Conservation (phyloP, 2,329 filamentous ascomycete species). For the Thelonectria discophora region DNA sequence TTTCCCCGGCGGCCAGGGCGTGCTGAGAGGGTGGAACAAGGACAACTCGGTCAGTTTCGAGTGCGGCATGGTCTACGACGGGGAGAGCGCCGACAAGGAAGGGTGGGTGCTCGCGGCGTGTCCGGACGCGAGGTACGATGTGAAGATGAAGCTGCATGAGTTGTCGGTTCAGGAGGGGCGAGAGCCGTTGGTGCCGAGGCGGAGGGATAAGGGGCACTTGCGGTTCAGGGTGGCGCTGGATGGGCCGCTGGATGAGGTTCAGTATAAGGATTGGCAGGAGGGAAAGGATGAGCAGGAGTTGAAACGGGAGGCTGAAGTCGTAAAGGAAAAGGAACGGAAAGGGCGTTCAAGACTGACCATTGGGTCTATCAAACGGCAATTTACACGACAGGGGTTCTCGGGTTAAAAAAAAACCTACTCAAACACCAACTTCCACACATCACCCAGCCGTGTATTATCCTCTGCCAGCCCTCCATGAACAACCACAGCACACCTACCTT, state of each 20-base stretch:
- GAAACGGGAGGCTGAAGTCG: neutral
- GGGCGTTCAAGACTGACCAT: too few relatives aligned
- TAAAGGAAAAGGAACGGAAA: too few relatives aligned
- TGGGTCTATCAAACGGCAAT: too few relatives aligned
- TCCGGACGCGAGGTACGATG: neutral
- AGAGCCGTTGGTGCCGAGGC: neutral
- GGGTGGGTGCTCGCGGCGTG: conserved; percentile 6
- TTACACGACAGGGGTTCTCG: too few relatives aligned
- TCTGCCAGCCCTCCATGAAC: conserved; percentile 52
- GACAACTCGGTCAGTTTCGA: conserved; percentile 9
- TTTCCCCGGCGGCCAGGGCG: neutral
- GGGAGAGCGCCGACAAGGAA: neutral
- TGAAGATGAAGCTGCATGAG: conserved; percentile 7
- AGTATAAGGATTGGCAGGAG: neutral
- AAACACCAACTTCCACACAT: conserved; percentile 45
- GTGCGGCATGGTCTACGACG: conserved; percentile 6
- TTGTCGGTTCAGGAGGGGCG: neutral
- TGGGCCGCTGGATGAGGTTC: conserved; percentile 8
- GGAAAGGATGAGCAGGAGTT: too few relatives aligned
- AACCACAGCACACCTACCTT: conserved; percentile 37
- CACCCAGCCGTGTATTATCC: conserved; percentile 49
- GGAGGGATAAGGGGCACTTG: neutral
- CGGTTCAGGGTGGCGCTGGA: conserved; percentile 10
- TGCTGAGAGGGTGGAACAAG: neutral
- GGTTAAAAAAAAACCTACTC: neutral